Evolutionary conservation across 805 yeast species (phyloP).

Genomic region (Candida patagonica): DNA sequence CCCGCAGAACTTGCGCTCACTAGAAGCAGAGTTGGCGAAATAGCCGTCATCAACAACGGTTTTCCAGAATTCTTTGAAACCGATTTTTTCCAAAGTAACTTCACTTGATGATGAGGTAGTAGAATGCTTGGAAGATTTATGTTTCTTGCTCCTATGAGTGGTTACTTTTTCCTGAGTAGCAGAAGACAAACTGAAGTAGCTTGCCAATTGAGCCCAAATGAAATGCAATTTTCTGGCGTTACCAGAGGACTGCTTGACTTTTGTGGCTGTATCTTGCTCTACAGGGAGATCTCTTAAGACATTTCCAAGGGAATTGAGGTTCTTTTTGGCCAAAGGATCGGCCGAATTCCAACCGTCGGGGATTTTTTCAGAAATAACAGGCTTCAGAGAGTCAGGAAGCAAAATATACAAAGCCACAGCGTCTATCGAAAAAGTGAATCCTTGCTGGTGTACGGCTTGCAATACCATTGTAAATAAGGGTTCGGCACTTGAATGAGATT

Average conservation of each 20-base stretch:
- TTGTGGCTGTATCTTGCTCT: slow-evolving; percentile 25
- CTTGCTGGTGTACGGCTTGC: slow-evolving; percentile 38
- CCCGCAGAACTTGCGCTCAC: slow-evolving; percentile 82
- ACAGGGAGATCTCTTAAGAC: slow-evolving; percentile 40
- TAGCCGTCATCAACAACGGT: slow-evolving; percentile 69
- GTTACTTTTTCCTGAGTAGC: slow-evolving; percentile 18
- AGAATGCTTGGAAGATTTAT: slow-evolving; percentile 24
- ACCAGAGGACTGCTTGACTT: slow-evolving; percentile 55
- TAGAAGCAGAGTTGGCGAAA: slow-evolving; percentile 67
- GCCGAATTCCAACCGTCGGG: slow-evolving; percentile 51
- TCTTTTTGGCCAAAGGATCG: slow-evolving; percentile 67
- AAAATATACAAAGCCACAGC: slow-evolving; percentile 66
- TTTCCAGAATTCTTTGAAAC: slow-evolving; percentile 66
- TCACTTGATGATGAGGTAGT: slow-evolving; percentile 12
- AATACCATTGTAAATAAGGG: slow-evolving; percentile 27
- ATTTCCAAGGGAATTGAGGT: slow-evolving; percentile 49
- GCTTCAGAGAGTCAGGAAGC: slow-evolving; percentile 30
- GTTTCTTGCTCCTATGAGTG: slow-evolving; percentile 32
- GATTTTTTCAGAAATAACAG: slow-evolving; percentile 4
- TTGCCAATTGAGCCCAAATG: slow-evolving; percentile 59
- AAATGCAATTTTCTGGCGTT: slow-evolving; percentile 65
- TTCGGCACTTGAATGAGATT: not conserved
- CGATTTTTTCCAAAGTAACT: slow-evolving; percentile 26
- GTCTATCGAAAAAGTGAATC: slow-evolving; percentile 61
- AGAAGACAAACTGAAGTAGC: slow-evolving; percentile 24